These are phyloP conservation scores for Clarireedia sp. DNA, from an alignment of 2,329 filamentous ascomycete species.

Conservation along the genomic window DNA sequence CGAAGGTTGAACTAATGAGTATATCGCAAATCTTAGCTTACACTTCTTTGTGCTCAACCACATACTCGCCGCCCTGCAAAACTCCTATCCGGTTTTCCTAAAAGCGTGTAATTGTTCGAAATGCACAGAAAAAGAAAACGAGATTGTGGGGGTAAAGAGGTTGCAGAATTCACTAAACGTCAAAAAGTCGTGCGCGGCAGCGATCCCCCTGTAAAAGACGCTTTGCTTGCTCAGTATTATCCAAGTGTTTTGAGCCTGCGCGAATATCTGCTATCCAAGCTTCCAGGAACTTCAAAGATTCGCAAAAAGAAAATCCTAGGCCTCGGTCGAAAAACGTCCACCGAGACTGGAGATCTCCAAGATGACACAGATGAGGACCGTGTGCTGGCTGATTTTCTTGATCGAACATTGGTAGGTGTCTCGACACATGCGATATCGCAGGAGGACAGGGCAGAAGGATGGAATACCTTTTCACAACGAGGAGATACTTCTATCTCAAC, in stretches of 20 bases:
- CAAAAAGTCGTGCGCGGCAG: constrained; percentile 16
- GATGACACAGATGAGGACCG: constrained; percentile 6
- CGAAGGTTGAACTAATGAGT: too few relatives aligned
- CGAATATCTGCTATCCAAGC: constrained; percentile 57
- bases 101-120: neutral
- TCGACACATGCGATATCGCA: constrained; percentile 12
- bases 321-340: constrained; percentile 24
- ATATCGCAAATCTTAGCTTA: too few relatives aligned
- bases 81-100: neutral
- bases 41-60: too few relatives aligned
- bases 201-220: constrained; percentile 39
- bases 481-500: constrained; percentile 51
- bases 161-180: constrained; percentile 23
- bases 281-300: constrained; percentile 59
- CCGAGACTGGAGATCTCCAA: neutral
- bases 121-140: constrained; percentile 39
- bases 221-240: constrained; percentile 64
- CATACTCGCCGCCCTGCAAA: too few relatives aligned
- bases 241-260: constrained; percentile 57
- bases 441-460: constrained; percentile 45
- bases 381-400: constrained; percentile 20
- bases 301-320: constrained; percentile 47
- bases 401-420: constrained; percentile 27
- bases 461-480: constrained; percentile 55
- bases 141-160: constrained; percentile 12